Base-by-base conservation (phyloP, 768 basidiomycete genomes). In the Hericium coralloides region DNA sequence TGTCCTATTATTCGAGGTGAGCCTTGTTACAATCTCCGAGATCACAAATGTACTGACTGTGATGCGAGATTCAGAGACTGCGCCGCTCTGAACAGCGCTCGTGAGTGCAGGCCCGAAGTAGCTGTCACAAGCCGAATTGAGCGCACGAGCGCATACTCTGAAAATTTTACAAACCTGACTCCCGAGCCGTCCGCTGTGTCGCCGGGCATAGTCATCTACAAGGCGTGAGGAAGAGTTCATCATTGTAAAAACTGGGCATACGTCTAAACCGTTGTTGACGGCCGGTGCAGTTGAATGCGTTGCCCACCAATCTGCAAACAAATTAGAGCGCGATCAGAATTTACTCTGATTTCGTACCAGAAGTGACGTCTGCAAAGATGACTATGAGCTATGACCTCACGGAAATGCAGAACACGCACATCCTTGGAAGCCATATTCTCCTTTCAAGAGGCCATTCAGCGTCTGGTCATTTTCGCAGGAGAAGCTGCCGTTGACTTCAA, bases 1-100 rank as follows among this genome's bases (percentile, higher is more conserved):
- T 79, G 65, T 89, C 83, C 72, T 81, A 15, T 25, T 12, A 37
- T 18, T 36, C 4, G 15, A 36, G 18, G 37, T 45, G 0, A 45
- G 23, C n/a, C 14, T 18, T 48, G 49, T 48, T 55, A 23, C 47
- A 7, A 17, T 39, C 31, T 31, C 31, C 1, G 7, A 45, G 22
- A 51, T 25, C 1, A 47, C 17, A 12, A 45, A 18, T n/a, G 22
- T 15, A 45, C 60, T 56, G 43, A 62, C 59, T 23, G 60, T 60
- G 12, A 62, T 51, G n/a, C 61, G 61, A 17, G 59, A 57, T 38
- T 57, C 9, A 6, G 59, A 26, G 9, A 62, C 59, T 12, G 38
- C 18, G 12, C 55, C 55, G 38, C n/a, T 53, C 12, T 54, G 43
- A 37, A 62, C 61, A 7, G 61, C 61, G 23, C 41, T 37, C 3